Evolutionary conservation across 768 basidiomycete genomes (phyloP).

Genomic region (Pleurotus cornucopiae): DNA sequence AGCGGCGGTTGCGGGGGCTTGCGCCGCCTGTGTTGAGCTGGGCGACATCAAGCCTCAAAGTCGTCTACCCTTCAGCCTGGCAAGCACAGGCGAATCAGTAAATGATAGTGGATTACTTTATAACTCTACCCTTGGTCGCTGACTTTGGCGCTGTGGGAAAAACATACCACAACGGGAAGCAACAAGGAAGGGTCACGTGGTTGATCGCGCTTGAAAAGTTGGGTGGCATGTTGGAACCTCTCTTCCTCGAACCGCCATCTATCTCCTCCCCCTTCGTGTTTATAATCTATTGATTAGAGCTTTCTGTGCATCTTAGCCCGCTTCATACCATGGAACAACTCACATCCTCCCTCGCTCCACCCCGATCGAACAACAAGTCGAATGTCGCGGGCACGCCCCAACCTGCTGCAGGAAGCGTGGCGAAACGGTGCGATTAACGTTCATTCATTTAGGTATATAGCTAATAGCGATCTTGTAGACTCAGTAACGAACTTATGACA

Average conservation of each 20-base stretch:
- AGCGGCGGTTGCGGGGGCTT: neutral
- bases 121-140: no score
- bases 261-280: neutral
- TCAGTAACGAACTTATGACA: slow-evolving; percentile 84
- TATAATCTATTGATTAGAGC: neutral
- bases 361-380: slow-evolving; percentile 56
- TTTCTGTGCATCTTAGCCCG: neutral
- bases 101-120: no score
- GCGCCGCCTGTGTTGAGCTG: no score
- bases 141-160: no score
- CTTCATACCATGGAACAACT: slow-evolving; percentile 61
- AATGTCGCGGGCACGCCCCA: slow-evolving; percentile 45
- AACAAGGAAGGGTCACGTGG: neutral
- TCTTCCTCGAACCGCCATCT: neutral
- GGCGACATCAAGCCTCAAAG: no score
- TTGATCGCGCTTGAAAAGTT: slow-evolving; percentile 8
- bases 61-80: no score
- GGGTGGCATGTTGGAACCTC: neutral
- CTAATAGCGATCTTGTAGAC: slow-evolving; percentile 32
- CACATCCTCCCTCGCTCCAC: slow-evolving; percentile 57
- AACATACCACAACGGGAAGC: no score
- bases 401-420: slow-evolving; percentile 71
- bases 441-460: neutral
- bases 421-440: slow-evolving; percentile 59
- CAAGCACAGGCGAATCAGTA: no score